phyloP scores from a whole-genome alignment of 2,329 filamentous ascomycete genomes.

The Ascochyta clinopodiicola region DNA sequence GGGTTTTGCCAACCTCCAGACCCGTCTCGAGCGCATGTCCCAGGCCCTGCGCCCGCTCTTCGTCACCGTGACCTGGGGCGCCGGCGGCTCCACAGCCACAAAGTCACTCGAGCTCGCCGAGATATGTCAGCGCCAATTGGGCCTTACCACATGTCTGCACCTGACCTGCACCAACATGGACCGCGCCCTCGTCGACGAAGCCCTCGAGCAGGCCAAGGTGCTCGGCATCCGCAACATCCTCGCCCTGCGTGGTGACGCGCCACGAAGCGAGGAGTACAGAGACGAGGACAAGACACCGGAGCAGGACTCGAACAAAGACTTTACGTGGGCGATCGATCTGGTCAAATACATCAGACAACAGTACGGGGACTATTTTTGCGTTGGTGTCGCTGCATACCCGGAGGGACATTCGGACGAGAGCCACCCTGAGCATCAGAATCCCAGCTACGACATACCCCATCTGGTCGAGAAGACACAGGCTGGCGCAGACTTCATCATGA shows the following conservation, averaged over 20 bases:
- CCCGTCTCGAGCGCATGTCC: slow-evolving; percentile 93
- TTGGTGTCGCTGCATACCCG: slow-evolving; percentile 93
- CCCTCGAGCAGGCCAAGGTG: slow-evolving; percentile 86
- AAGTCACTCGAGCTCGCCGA: slow-evolving; percentile 95
- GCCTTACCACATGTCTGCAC: slow-evolving; percentile 92
- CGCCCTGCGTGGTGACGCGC: slow-evolving; percentile 88
- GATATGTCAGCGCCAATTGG: slow-evolving; percentile 89
- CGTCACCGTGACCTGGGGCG: slow-evolving; percentile 97
- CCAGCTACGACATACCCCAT: slow-evolving; percentile 76
- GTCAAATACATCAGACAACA: slow-evolving; percentile 85
- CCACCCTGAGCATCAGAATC: slow-evolving; percentile 77
- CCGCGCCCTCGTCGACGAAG: slow-evolving; percentile 81
- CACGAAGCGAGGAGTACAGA: slow-evolving; percentile 85
- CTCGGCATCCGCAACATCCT: slow-evolving; percentile 93
- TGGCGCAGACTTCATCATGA: slow-evolving; percentile 98
- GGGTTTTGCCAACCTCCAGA: slow-evolving; percentile 91
- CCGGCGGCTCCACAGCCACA: slow-evolving; percentile 86
- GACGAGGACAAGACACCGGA: slow-evolving; percentile 67
- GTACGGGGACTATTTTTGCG: slow-evolving; percentile 93
- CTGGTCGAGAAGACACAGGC: slow-evolving; percentile 89
- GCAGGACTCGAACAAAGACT: slow-evolving; percentile 73
- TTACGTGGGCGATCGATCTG: slow-evolving; percentile 86
- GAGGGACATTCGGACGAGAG: slow-evolving; percentile 94
- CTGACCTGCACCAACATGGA: slow-evolving; percentile 99
- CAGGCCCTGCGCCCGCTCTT: slow-evolving; percentile 89